Conservation (phyloP, 805 yeast species). For the Saccharomycopsis babjevae region DNA sequence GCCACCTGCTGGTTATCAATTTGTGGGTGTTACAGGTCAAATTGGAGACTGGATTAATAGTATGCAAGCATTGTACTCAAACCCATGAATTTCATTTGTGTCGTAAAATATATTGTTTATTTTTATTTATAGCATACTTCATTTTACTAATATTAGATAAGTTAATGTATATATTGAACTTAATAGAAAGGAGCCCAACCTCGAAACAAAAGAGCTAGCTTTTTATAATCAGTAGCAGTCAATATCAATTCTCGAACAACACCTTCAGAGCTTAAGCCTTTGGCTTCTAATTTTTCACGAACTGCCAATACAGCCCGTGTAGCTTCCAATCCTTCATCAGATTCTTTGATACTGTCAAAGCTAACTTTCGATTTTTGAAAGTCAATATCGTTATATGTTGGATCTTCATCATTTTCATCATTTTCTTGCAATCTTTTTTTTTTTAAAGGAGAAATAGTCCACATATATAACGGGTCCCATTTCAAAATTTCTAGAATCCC, state of each 20-base stretch:
- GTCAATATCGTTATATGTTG: background rate
- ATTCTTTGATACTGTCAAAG: conserved; percentile 1
- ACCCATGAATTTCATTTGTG: background rate
- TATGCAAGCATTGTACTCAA: conserved; percentile 34
- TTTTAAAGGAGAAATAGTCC: conserved; percentile 77
- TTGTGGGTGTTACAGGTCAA: conserved; percentile 68
- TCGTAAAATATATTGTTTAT: background rate
- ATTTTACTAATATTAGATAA: background rate
- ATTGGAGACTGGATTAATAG: conserved; percentile 55
- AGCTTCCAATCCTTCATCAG: conserved; percentile 56
- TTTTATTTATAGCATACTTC: background rate
- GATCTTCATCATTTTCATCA: conserved; percentile 14
- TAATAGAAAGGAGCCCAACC: conserved; percentile 81
- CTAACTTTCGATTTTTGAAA: background rate
- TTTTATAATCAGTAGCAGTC: conserved; percentile 59
- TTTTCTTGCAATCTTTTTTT: conserved; percentile 40
- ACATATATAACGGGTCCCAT: conserved; percentile 88
- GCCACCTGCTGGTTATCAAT: conserved; percentile 41
- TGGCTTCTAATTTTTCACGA: conserved; percentile 52
- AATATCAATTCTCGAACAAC: conserved; percentile 69
- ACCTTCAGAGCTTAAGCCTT: conserved; percentile 72
- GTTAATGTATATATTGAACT: conserved; percentile 1
- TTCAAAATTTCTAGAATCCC: conserved; percentile 76
- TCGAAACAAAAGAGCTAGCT: conserved; percentile 63
- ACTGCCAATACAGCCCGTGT: conserved; percentile 69